These are phyloP conservation scores for Aspergillus olivimuriae DNA, from an alignment of 495 filamentous ascomycete species.

Conservation along the genomic window DNA sequence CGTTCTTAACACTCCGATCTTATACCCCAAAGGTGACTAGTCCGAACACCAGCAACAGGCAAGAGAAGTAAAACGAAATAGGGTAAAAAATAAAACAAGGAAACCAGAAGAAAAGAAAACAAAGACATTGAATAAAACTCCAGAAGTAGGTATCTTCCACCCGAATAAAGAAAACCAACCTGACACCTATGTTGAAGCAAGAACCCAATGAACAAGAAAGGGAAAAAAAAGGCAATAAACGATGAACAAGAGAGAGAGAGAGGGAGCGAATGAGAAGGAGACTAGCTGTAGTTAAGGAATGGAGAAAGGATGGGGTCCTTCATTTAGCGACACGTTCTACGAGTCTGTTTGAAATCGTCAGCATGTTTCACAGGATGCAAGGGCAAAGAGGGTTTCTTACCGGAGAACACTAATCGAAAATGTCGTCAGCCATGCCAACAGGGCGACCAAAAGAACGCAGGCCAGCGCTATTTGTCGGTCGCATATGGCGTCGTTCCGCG, in stretches of 20 bases:
- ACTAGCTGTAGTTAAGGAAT: neutral
- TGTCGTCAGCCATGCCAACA: conserved; percentile 84
- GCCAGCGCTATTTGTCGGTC: conserved; percentile 69
- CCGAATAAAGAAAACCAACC: neutral
- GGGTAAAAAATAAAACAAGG: neutral
- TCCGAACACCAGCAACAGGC: neutral
- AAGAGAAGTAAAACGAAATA: neutral
- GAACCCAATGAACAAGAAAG: conserved; percentile 1
- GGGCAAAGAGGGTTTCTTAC: conserved; percentile 29
- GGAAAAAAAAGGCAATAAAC: neutral
- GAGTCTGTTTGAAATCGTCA: conserved; percentile 37
- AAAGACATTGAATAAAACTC: neutral
- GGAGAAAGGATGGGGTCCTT: conserved; percentile 3
- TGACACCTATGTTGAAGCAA: too few relatives aligned
- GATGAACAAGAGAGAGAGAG: neutral
- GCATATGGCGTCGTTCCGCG: conserved; percentile 50
- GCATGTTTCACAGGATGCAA: conserved; percentile 1
- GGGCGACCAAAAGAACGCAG: conserved; percentile 71
- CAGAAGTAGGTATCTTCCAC: neutral
- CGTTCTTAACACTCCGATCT: neutral
- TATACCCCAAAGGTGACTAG: neutral
- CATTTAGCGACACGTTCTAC: conserved; percentile 60
- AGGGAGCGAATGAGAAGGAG: neutral
- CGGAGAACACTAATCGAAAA: conserved; percentile 86
- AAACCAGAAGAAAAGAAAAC: conserved; percentile 2